These are phyloP conservation scores for Olyra latifolia DNA, from an alignment of 176 grass and related monocot genomes.

Conservation along the genomic window DNA sequence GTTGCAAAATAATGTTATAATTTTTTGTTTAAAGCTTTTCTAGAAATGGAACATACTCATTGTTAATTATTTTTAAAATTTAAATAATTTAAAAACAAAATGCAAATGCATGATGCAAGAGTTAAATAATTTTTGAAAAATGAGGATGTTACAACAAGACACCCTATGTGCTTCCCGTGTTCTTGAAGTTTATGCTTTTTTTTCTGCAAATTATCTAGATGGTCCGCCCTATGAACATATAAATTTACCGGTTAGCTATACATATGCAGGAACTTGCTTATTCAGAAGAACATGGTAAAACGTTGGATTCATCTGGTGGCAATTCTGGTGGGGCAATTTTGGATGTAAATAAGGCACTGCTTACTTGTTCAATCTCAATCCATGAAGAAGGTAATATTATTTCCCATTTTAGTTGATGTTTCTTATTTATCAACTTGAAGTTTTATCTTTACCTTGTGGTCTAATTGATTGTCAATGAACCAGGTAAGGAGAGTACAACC, in stretches of 20 bases:
- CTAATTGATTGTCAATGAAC: background rate
- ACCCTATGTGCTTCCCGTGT: background rate
- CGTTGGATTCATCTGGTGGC: background rate
- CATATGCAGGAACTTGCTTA: slow-evolving; percentile 42
- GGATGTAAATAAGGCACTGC: slow-evolving; percentile 26
- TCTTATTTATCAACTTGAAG: background rate
- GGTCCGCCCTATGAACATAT: background rate
- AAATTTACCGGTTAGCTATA: background rate
- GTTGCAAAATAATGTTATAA: too few species aligned
- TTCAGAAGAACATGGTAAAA: slow-evolving; percentile 20
- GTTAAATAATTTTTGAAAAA: too few species aligned
- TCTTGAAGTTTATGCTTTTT: slow-evolving; percentile 8
- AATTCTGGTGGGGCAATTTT: slow-evolving; percentile 25
- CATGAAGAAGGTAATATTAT: slow-evolving; percentile 36
- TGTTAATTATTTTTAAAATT: too few species aligned
- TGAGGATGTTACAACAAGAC: too few species aligned
- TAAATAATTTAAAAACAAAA: too few species aligned
- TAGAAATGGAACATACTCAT: too few species aligned
- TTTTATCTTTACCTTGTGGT: background rate
- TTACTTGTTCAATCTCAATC: slow-evolving; percentile 26
- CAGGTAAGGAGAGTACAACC: slow-evolving; percentile 25
- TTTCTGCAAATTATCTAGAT: slow-evolving; percentile 26
- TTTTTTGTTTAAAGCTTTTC: too few species aligned
- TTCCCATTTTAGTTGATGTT: slow-evolving; percentile 3
- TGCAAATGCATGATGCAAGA: too few species aligned